Evolutionary conservation across 2,329 filamentous ascomycete genomes (phyloP).

Genomic region (Penicillium sp.): DNA sequence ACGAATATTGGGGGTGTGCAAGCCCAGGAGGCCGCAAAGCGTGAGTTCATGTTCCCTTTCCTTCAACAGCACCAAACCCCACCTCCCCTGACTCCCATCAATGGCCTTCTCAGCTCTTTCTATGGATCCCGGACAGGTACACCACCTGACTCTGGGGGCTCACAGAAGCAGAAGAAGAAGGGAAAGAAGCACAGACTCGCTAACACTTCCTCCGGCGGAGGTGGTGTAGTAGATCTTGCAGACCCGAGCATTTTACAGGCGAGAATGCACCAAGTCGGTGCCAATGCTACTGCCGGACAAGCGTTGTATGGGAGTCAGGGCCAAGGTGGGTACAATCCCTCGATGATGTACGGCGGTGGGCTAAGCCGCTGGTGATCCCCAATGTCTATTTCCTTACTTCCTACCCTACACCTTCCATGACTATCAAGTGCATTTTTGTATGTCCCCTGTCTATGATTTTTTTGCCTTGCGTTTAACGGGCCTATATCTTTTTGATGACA

Average conservation of each 20-base stretch:
- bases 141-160: slow-evolving; percentile 78
- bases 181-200: slow-evolving; percentile 99
- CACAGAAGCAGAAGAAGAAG: slow-evolving; percentile 99
- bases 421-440: slow-evolving; percentile 23
- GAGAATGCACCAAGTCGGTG: slow-evolving; percentile 88
- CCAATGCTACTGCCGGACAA: slow-evolving; percentile 71
- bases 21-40: slow-evolving; percentile 84
- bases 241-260: slow-evolving; percentile 99
- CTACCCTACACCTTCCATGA: slow-evolving; percentile 14
- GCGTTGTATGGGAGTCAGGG: slow-evolving; percentile 84
- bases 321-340: slow-evolving; percentile 85
- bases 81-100: slow-evolving; percentile 86
- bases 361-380: slow-evolving; percentile 65
- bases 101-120: slow-evolving; percentile 86
- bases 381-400: slow-evolving; percentile 7
- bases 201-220: slow-evolving; percentile 99
- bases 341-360: slow-evolving; percentile 75
- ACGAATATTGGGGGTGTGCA: slow-evolving; percentile 63
- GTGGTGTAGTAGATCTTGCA: slow-evolving; percentile 99
- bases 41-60: slow-evolving; percentile 97
- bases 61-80: slow-evolving; percentile 85
- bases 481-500: slow-evolving; percentile 29
- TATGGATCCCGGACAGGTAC: slow-evolving; percentile 82
- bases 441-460: slow-evolving; percentile 19
- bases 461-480: slow-evolving; percentile 24